These are phyloP conservation scores for Pythium insidiosum DNA, from an alignment of 352 stramenopile genomes.

Conservation along the genomic window DNA sequence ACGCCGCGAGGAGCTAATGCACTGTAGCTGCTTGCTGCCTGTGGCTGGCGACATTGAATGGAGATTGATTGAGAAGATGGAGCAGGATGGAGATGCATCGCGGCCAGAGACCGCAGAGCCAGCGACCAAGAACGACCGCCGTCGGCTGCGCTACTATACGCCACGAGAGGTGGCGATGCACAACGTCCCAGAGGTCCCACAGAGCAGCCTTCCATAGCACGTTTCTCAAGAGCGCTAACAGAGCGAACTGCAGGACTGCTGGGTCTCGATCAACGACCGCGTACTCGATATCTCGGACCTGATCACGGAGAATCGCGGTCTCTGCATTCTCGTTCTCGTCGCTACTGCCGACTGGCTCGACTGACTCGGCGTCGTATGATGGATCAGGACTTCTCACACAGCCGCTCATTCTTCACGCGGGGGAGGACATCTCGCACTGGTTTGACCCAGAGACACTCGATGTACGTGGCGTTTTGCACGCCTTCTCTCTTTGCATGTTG, in stretches of 20 bases:
- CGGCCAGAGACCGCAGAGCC: neutral
- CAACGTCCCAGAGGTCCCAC: conserved; percentile 81
- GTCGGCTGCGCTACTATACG: conserved; percentile 52
- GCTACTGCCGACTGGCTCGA: neutral
- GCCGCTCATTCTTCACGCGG: conserved; percentile 75
- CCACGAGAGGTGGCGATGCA: conserved; percentile 69
- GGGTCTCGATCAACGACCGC: conserved; percentile 60
- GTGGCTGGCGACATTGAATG: neutral
- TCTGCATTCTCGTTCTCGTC: no score
- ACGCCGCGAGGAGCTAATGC: no score
- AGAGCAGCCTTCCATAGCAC: no score
- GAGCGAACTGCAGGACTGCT: conserved; percentile 60
- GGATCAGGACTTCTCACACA: conserved; percentile 58
- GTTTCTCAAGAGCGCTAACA: no score
- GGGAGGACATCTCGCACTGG: conserved; percentile 90
- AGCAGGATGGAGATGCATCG: neutral
- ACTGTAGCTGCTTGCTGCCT: neutral
- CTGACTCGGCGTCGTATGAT: neutral
- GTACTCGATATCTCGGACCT: conserved; percentile 83
- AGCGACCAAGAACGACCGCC: neutral
- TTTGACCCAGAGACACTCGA: conserved; percentile 75
- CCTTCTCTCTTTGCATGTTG: neutral
- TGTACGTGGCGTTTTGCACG: conserved; percentile 19
- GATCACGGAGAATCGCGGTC: conserved; percentile 55
- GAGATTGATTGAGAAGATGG: conserved; percentile 3